Percentiles rank a stretch among this genome's conserved stretches.
Evolutionary conservation across 73 alveolate genomes (phyloP).

Genomic region (Paramecium sexaurelia): DNA sequence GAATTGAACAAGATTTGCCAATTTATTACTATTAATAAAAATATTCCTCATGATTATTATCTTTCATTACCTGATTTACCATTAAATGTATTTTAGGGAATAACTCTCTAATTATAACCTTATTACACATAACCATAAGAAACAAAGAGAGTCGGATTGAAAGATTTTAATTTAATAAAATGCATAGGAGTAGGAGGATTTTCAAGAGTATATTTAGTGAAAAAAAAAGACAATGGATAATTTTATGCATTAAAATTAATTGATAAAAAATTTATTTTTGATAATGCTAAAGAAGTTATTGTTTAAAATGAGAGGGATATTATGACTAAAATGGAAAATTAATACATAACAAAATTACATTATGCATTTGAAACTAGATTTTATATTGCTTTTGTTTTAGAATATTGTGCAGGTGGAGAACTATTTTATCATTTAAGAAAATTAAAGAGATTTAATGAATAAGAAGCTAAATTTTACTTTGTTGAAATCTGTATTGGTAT

Average conservation of each 20-base stretch:
- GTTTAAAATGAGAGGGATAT: slow-evolving; percentile 75
- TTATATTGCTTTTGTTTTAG: slow-evolving; percentile 80
- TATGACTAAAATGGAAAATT: slow-evolving; percentile 71
- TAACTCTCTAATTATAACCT: slow-evolving; percentile 34
- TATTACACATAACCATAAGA: not conserved
- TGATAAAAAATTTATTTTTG: slow-evolving; percentile 75
- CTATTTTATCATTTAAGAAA: slow-evolving; percentile 82
- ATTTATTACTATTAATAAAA: not conserved
- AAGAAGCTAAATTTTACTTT: slow-evolving; percentile 73
- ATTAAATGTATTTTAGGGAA: slow-evolving; percentile 6
- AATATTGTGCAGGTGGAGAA: slow-evolving; percentile 93
- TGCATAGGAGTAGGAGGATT: slow-evolving; percentile 93
- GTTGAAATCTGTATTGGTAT: slow-evolving; percentile 75
- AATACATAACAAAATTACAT: slow-evolving; percentile 74
- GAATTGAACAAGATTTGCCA: slow-evolving; percentile 30
- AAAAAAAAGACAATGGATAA: slow-evolving; percentile 86
- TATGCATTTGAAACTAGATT: slow-evolving; percentile 80
- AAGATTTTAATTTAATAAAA: slow-evolving; percentile 67
- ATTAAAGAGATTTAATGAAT: slow-evolving; percentile 73
- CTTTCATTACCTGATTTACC: not conserved
- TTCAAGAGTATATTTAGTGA: slow-evolving; percentile 80
- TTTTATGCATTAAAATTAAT: slow-evolving; percentile 83
- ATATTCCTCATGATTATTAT: slow-evolving; percentile 51
- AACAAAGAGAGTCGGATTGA: slow-evolving; percentile 45
- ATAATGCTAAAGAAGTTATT: slow-evolving; percentile 72